Percentiles rank a stretch among this genome's conserved stretches.
Evolutionary conservation across 768 basidiomycete species (phyloP).

Genomic region (Lyophyllum decastes): DNA sequence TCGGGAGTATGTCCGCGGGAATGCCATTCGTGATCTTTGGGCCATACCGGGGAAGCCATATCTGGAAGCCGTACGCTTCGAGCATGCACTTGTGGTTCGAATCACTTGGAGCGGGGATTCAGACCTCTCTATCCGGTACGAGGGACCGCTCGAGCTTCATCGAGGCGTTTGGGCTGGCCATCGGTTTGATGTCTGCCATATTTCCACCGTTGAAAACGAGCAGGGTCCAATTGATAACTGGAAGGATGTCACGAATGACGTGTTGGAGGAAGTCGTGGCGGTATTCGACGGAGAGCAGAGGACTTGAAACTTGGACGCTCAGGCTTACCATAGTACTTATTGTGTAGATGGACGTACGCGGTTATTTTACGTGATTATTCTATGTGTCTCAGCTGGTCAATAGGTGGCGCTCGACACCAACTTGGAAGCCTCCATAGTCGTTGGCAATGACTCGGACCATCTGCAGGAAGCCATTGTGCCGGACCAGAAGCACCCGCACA

Average conservation of each 20-base stretch:
- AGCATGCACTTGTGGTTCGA: background rate
- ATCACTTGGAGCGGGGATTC: background rate
- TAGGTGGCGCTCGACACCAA: too few relatives aligned
- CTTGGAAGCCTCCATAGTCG: too few relatives aligned
- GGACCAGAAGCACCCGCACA: too few relatives aligned
- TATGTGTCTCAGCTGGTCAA: too few relatives aligned
- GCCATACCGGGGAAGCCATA: background rate
- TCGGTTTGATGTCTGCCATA: background rate
- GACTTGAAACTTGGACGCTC: too few relatives aligned
- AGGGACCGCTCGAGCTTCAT: background rate
- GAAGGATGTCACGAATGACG: constrained; percentile 2
- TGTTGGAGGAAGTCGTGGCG: background rate
- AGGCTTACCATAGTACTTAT: too few relatives aligned
- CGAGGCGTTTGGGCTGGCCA: constrained; percentile 5
- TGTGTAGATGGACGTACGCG: too few relatives aligned
- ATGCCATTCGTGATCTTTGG: background rate
- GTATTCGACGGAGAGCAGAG: background rate
- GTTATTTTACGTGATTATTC: too few relatives aligned
- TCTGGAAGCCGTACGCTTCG: background rate
- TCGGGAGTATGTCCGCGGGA: constrained; percentile 3
- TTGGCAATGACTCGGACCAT: too few relatives aligned
- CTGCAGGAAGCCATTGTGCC: too few relatives aligned
- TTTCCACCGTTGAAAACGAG: background rate
- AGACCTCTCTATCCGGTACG: background rate
- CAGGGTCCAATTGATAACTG: background rate